Evolutionary conservation across 2,329 filamentous ascomycete genomes (phyloP).

Genomic region (Seiridium unicorne): DNA sequence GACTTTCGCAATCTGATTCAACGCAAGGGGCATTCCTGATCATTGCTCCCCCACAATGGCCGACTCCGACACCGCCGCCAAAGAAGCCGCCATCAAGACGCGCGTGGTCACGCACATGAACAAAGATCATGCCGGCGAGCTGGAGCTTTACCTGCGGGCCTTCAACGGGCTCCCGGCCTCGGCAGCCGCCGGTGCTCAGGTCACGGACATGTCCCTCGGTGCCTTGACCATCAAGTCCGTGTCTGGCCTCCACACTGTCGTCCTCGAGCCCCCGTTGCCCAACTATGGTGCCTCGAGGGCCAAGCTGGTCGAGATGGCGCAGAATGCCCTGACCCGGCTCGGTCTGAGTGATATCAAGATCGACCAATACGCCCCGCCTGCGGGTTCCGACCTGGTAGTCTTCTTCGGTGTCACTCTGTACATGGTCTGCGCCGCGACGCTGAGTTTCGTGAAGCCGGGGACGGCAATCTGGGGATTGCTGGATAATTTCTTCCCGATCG

Average conservation of each 20-base stretch:
- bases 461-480: conserved; percentile 48
- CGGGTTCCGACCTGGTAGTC: conserved; percentile 46
- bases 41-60: background rate
- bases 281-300: conserved; percentile 65
- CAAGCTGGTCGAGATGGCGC: conserved; percentile 70
- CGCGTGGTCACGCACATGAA: conserved; percentile 86
- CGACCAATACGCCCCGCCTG: conserved; percentile 37
- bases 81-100: conserved; percentile 37
- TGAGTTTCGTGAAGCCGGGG: conserved; percentile 50
- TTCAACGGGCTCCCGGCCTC: conserved; percentile 58
- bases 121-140: conserved; percentile 71
- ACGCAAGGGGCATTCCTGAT: background rate
- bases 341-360: conserved; percentile 51
- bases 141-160: conserved; percentile 75
- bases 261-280: conserved; percentile 69
- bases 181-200: conserved; percentile 54
- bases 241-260: conserved; percentile 49
- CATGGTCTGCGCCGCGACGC: conserved; percentile 47
- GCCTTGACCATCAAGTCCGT: conserved; percentile 60
- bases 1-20: background rate
- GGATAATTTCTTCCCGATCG: conserved; percentile 47
- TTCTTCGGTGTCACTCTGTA: conserved; percentile 56
- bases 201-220: conserved; percentile 65
- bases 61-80: background rate
- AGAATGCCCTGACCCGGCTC: conserved; percentile 55